phyloP scores from a whole-genome alignment of 2,329 filamentous ascomycete genomes.

The Aspergillus oerlinghausenensis region DNA sequence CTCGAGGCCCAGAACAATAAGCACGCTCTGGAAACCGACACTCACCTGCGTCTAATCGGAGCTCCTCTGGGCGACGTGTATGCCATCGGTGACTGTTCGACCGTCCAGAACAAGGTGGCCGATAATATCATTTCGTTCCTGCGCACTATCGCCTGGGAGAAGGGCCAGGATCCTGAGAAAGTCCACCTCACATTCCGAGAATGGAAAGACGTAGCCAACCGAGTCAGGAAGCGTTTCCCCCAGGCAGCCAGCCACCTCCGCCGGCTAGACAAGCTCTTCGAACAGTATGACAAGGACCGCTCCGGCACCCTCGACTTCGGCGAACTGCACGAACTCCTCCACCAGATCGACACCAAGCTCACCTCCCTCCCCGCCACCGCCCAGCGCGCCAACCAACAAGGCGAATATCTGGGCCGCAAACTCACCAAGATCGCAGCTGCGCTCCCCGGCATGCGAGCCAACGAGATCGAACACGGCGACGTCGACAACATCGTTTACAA shows the following conservation, averaged over 20 bases:
- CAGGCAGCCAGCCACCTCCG: slow-evolving; percentile 83
- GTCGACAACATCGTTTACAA: slow-evolving; percentile 89
- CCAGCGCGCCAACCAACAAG: slow-evolving; percentile 94
- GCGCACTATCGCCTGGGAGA: slow-evolving; percentile 84
- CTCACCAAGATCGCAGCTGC: slow-evolving; percentile 85
- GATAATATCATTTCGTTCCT: slow-evolving; percentile 89
- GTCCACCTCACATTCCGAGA: slow-evolving; percentile 80
- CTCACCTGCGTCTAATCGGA: slow-evolving; percentile 83
- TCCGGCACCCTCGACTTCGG: slow-evolving; percentile 90
- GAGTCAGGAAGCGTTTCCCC: slow-evolving; percentile 84
- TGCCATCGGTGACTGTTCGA: slow-evolving; percentile 91
- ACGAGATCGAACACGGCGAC: slow-evolving; percentile 82
- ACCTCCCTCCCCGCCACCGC: slow-evolving; percentile 93
- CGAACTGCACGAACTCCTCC: slow-evolving; percentile 81
- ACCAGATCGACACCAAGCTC: slow-evolving; percentile 90
- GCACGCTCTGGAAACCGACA: slow-evolving; percentile 90
- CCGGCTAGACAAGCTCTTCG: slow-evolving; percentile 85
- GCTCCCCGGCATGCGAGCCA: slow-evolving; percentile 68
- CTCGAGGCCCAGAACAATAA: slow-evolving; percentile 77
- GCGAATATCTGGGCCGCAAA: slow-evolving; percentile 85
- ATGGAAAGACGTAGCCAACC: slow-evolving; percentile 78
- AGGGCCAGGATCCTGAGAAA: slow-evolving; percentile 83
- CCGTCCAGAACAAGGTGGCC: slow-evolving; percentile 94
- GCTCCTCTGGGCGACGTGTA: slow-evolving; percentile 92
- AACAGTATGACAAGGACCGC: slow-evolving; percentile 87